These are phyloP conservation scores for Wickerhamomyces xylosicus DNA, from an alignment of 805 yeast species.

Conservation along the genomic window DNA sequence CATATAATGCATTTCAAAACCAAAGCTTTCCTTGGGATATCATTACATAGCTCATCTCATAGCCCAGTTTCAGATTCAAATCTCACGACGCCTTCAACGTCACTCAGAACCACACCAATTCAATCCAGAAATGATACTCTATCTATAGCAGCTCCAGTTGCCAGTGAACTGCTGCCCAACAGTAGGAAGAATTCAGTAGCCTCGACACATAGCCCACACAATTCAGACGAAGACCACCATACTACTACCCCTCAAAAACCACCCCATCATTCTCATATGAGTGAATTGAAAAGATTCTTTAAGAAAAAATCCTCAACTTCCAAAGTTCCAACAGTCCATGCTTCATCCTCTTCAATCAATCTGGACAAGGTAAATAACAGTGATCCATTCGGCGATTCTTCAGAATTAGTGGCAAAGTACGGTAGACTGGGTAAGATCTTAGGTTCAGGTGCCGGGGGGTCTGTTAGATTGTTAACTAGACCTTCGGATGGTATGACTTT, in stretches of 20 bases:
- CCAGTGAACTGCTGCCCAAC: not conserved
- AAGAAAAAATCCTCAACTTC: slow-evolving; percentile 13
- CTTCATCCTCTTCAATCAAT: slow-evolving; percentile 3
- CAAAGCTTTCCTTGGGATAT: not conserved
- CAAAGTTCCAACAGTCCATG: slow-evolving; percentile 1
- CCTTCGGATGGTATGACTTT: slow-evolving; percentile 61
- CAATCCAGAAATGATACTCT: not conserved
- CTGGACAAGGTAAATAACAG: slow-evolving; percentile 4
- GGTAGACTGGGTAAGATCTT: slow-evolving; percentile 65
- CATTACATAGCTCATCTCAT: not conserved
- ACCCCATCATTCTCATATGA: not conserved
- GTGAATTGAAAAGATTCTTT: slow-evolving; percentile 17
- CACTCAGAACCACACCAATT: not conserved
- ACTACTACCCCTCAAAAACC: not conserved
- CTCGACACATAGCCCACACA: not conserved
- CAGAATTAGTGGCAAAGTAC: slow-evolving; percentile 47
- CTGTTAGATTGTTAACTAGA: slow-evolving; percentile 62
- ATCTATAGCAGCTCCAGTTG: not conserved
- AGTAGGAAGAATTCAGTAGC: not conserved
- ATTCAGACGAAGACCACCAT: not conserved
- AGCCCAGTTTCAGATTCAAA: not conserved
- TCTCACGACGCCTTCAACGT: not conserved
- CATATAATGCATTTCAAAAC: not conserved
- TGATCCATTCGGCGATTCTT: slow-evolving; percentile 32
- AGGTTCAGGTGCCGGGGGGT: slow-evolving; percentile 86